Evolutionary conservation across 225 moss, liverwort and hornwort species (phyloP).

Genomic region (Antitrichia curtipendula): DNA sequence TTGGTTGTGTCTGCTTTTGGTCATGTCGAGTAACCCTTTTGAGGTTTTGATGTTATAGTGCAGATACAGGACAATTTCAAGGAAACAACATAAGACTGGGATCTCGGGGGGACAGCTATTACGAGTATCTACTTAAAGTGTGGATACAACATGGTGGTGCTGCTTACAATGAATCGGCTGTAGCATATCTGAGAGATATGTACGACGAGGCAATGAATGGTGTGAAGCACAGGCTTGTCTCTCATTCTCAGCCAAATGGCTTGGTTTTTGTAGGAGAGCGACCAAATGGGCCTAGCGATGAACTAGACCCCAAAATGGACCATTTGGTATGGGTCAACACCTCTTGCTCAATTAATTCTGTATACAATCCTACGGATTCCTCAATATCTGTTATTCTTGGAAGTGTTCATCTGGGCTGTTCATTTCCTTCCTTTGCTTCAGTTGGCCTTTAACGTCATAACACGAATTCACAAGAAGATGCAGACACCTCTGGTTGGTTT

Average conservation of each 20-base stretch:
- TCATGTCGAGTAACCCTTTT: neutral
- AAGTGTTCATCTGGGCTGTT: neutral
- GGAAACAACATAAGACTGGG: constrained; percentile 85
- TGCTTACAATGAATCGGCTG: constrained; percentile 56
- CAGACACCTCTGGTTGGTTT: neutral
- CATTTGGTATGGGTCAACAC: constrained; percentile 52
- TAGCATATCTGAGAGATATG: constrained; percentile 81
- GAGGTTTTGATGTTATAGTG: constrained; percentile 29
- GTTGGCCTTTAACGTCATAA: neutral
- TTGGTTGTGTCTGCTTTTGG: neutral
- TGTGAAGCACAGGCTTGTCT: constrained; percentile 69
- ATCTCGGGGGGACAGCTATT: constrained; percentile 98
- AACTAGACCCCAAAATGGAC: constrained; percentile 87
- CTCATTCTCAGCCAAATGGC: constrained; percentile 53
- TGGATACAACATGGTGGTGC: constrained; percentile 98
- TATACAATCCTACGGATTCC: neutral
- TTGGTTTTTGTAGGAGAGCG: constrained; percentile 88
- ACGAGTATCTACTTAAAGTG: constrained; percentile 97
- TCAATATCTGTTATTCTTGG: neutral
- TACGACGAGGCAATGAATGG: constrained; percentile 96
- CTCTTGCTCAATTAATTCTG: neutral
- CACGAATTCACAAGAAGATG: neutral
- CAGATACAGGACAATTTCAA: constrained; percentile 73
- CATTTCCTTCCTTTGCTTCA: neutral
- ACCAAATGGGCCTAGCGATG: constrained; percentile 37